Base-by-base conservation (phyloP, 106 monocot species). In the Apostasia ramifera region DNA sequence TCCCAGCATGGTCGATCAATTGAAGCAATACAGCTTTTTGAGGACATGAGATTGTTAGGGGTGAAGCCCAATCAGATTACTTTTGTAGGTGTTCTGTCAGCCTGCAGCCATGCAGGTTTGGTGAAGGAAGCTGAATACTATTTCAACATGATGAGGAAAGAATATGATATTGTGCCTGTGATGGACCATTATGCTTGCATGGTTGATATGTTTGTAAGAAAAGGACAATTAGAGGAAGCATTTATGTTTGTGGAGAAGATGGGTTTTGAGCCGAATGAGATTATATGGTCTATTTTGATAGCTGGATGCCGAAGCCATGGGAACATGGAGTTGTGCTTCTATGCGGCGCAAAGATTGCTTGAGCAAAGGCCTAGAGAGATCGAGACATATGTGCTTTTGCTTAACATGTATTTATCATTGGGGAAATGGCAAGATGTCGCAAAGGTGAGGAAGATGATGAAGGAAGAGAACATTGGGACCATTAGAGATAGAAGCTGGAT, bases 151-250 rank as follows among this genome's bases (percentile, higher is more conserved):
- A 95, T 95, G 95, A 78, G n/a, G 66, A 68, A 76, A 58, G 88
- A 91, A 76, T 95, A 95, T 57, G 51, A 77, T 3, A 91, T 91
- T 70, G 76, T 80, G 66, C 91, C 95, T 6, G 88, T 84, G 5
- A 86, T 86, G 81, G 91, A 88, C 64, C 95, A 91, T 59, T 95
- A 79, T 48, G 91, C 91, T 4, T 95, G 95, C 66, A 88, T 95
- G 91, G 83, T 95, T 14, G 95, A 95, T 77, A 78, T 95, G 88
- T 89, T 77, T 74, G 88, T 88, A 55, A 83, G 95, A 77, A 68
- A 86, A 69, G 91, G 91, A 4, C 42, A 61, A 51, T 53, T 95
- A 64, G 85, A 88, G 1, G 88, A 91, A 58, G 91, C 95, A 44
- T 80, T 89, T 63, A 72, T 53, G 58, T 95, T 86, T 66, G 73